Conservation (phyloP, 768 basidiomycete species). For the Agrocybe praecox region DNA sequence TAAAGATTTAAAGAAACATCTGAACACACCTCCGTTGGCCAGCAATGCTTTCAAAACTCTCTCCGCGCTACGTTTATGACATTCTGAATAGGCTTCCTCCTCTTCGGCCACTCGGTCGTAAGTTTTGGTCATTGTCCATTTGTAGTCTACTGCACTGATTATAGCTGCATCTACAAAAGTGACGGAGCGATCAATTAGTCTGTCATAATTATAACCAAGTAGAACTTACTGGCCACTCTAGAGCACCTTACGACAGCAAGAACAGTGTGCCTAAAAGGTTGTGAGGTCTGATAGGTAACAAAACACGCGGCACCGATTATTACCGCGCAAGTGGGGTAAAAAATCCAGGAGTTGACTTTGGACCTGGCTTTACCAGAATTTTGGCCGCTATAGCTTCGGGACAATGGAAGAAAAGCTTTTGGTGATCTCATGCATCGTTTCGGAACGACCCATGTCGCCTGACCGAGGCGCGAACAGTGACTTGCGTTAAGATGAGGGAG, state of each 20-base stretch:
- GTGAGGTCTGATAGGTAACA: conserved; percentile 65
- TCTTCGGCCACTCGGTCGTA: conserved; percentile 56
- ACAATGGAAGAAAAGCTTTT: background rate
- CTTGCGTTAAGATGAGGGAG: background rate
- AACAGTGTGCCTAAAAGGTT: conserved; percentile 74
- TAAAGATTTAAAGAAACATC: background rate
- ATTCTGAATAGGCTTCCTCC: conserved; percentile 64
- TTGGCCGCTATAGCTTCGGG: background rate
- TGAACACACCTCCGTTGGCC: conserved; percentile 76
- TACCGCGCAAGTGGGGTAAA: conserved; percentile 38
- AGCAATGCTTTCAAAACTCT: conserved; percentile 83
- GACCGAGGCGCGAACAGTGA: background rate
- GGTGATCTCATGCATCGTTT: conserved; percentile 6
- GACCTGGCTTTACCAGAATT: background rate
- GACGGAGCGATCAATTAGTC: background rate
- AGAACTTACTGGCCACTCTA: conserved; percentile 64
- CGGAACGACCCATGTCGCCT: conserved; percentile 2
- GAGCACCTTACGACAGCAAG: conserved; percentile 81
- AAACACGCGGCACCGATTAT: conserved; percentile 37
- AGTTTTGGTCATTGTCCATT: conserved; percentile 57
- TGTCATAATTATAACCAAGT: background rate
- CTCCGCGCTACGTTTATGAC: conserved; percentile 82
- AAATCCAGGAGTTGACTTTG: conserved; percentile 29
- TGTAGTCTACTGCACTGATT: conserved; percentile 70
- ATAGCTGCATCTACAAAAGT: conserved; percentile 61